Evolutionary conservation across 805 yeast species (phyloP), one percentile per base, ranked within the genome.

Genomic region (Ogataea neopini): DNA sequence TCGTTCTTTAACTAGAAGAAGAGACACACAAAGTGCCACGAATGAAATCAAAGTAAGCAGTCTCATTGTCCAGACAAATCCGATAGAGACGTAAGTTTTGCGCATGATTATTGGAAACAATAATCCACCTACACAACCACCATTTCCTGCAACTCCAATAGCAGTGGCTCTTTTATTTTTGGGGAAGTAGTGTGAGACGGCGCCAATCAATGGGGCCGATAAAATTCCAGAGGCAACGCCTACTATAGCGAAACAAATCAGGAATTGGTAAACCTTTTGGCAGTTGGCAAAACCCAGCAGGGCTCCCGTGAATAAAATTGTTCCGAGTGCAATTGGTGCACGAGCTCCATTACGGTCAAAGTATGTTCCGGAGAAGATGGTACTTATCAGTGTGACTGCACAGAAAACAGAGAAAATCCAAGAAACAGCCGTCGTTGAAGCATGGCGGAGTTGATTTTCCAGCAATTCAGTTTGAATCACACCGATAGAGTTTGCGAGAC

Each of bases 341-440:
- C 66, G 59, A 4, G 82, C 67, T 1, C 90, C 90, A 44, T 74
- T 73, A 50, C 77, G 64, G 60, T 85, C 91, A 59, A 84, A 84
- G 33, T 80, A 66, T 9, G 80, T 74, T 19, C 83, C 62, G 11
- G 56, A 50, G 10, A 59, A 41, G 8, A 72, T 52, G 3, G 72
- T 71, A 19, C 66, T 56, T 15, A 63, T 53, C 54, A 75, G 79
- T 9, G 75, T 68, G 14, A 81, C 58, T 32, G 80, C 74, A 42
- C 74, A 62, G 58, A 71, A 77, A 30, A 83, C 61, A 1, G 88
- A 80, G 54, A 83, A 83, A 33, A 83, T 75, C 89, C 89, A 83
- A 3, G 85, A 76, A 10, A 82, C 72, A 0, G 77, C 66, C 2
- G 82, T 72, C 1, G 80, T 69, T 6, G 69, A 59, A 6, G 69